Percentiles rank a stretch among this genome's conserved stretches.
Conservation (phyloP, 306 rosid species). For the Medicago lupulina region DNA sequence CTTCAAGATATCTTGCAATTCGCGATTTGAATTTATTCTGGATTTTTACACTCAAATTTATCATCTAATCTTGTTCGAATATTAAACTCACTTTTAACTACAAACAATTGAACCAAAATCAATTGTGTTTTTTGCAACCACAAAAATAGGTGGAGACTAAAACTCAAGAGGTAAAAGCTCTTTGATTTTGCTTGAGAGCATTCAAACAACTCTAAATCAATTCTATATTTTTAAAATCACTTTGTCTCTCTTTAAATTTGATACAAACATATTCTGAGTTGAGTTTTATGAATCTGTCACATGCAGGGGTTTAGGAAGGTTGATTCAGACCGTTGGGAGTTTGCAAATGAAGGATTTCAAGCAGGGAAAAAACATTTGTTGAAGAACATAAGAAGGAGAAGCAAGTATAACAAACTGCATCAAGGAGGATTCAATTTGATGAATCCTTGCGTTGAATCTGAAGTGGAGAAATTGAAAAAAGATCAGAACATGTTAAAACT, state of each 20-base stretch:
- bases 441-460: constrained; percentile 56
- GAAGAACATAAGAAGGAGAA: constrained; percentile 82
- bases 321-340: constrained; percentile 90
- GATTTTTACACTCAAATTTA: background rate
- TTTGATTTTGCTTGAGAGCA: too few relatives aligned
- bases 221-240: background rate
- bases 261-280: background rate
- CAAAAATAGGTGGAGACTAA: too few relatives aligned
- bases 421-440: constrained; percentile 42
- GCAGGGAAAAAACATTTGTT: constrained; percentile 89
- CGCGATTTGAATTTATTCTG: too few relatives aligned
- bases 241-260: background rate
- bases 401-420: constrained; percentile 56
- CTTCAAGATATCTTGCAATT: too few relatives aligned
- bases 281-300: background rate
- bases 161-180: too few relatives aligned
- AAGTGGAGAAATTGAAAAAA: constrained; percentile 64
- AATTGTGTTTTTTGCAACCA: too few relatives aligned
- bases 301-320: constrained; percentile 88
- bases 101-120: too few relatives aligned
- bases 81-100: too few relatives aligned
- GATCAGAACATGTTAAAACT: constrained; percentile 64
- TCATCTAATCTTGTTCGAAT: too few relatives aligned
- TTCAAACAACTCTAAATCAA: background rate
- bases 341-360: constrained; percentile 85